Percentiles rank a stretch among this genome's conserved stretches.
Conservation (phyloP, 441 rosid species). For the Populus hybrid region DNA sequence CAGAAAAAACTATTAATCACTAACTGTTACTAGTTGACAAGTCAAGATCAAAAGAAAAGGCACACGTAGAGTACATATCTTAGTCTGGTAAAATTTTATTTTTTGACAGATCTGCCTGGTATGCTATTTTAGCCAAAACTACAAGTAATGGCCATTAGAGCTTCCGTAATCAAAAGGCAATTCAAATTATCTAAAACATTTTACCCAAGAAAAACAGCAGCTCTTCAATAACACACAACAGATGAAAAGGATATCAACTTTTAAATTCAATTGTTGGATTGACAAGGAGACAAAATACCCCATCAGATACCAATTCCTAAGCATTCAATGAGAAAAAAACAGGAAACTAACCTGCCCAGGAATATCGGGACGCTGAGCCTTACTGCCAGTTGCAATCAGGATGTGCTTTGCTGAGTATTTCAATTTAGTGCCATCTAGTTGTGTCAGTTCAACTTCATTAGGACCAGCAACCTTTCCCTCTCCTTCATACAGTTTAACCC, state of each 20-base stretch:
- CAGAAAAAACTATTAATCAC: background rate
- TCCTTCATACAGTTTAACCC: slow-evolving; percentile 91
- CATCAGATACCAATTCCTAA: slow-evolving; percentile 1
- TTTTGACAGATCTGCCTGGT: background rate
- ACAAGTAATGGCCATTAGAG: background rate
- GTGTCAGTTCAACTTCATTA: slow-evolving; percentile 86
- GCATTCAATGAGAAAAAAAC: slow-evolving; percentile 9
- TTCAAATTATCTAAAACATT: too few species aligned
- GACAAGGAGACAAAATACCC: background rate
- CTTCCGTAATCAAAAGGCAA: background rate
- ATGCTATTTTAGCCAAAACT: background rate
- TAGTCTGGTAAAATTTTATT: background rate
- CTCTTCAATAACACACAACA: background rate
- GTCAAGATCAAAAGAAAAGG: background rate
- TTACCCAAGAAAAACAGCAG: background rate
- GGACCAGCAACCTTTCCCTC: slow-evolving; percentile 92
- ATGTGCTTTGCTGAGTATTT: slow-evolving; percentile 87
- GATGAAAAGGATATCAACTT: too few species aligned
- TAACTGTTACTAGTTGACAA: background rate
- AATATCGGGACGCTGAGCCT: slow-evolving; percentile 77
- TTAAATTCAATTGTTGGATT: background rate
- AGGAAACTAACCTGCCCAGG: slow-evolving; percentile 70
- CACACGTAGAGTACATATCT: background rate
- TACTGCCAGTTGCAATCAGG: slow-evolving; percentile 90
- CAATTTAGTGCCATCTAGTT: slow-evolving; percentile 88